These are phyloP conservation scores for Piper longum DNA, from an alignment of 164 flowering plant genomes.

Conservation along the genomic window DNA sequence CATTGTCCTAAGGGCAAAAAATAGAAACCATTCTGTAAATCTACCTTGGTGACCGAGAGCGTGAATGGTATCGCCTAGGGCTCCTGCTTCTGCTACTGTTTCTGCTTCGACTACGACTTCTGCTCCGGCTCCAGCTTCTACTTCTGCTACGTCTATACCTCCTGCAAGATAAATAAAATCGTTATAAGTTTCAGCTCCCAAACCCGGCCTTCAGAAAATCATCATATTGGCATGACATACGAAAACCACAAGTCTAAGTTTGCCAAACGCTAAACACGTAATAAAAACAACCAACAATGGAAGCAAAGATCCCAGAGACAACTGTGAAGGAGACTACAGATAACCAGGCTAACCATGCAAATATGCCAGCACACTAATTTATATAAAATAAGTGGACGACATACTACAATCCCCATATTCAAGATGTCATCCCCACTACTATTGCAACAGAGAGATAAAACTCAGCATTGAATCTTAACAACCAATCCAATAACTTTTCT, in stretches of 20 bases:
- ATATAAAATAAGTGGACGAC: no score
- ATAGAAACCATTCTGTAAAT: no score
- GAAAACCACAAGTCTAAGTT: background rate
- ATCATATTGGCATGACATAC: no score
- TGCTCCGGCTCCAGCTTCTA: slow-evolving; percentile 17
- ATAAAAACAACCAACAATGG: background rate
- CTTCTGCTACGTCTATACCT: slow-evolving; percentile 16
- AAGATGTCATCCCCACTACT: no score
- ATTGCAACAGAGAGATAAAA: no score
- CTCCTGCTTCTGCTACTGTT: slow-evolving; percentile 30
- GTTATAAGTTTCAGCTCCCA: background rate
- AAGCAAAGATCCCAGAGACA: background rate
- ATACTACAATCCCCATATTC: no score
- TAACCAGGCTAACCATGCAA: no score
- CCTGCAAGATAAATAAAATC: slow-evolving; percentile 16
- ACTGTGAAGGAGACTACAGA: background rate
- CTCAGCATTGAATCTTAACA: background rate
- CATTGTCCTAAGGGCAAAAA: background rate
- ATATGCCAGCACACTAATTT: no score
- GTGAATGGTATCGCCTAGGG: slow-evolving; percentile 48
- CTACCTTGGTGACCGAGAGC: slow-evolving; percentile 18
- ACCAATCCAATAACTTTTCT: background rate
- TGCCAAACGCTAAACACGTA: background rate
- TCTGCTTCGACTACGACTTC: slow-evolving; percentile 39
- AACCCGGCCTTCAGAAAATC: no score